Base-by-base conservation (phyloP, 352 stramenopile species). In the Phytophthora crassamura region DNA sequence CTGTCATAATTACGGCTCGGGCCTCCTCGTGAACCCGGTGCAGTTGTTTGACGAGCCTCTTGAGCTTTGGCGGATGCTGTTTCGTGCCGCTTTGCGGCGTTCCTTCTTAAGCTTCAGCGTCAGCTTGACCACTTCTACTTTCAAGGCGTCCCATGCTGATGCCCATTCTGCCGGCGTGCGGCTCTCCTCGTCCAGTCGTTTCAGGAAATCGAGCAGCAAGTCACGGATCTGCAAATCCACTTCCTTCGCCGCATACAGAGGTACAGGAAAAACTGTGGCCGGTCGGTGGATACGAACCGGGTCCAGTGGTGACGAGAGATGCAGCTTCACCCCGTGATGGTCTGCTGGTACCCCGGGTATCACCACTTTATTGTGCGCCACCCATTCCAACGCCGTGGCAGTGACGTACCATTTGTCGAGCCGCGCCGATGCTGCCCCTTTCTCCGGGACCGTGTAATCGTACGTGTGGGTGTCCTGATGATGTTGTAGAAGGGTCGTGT, bases 341-440 rank as follows among this genome's bases (percentile, higher is more conserved):
- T 56, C 48, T 2, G 48, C 34, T 43, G 14, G 18, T 15, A 9
- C 33, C 48, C 20, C n/a, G n/a, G 20, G 4, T 15, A 46, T 7
- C 5, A 56, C 35, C 6, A 20, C 6, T 22, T 89, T 69, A 76
- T 75, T 83, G 34, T 61, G 65, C 58, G 67, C 72, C 35, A 77
- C 65, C 58, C 59, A 81, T 47, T 69, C 68, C 49, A 73, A 79
- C 41, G 22, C 78, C 7, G 61, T 80, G 40, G 82, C 74, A 64
- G 80, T 80, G 59, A 76, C 75, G 60, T 51, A 51, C 45, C 58
- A 77, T 81, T 49, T 25, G 14, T 51, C 45, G 3, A 51, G 12
- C 2, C 45, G 1, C 0, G 45, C 18, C 3, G 45, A 36, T 5
- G 45, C 45, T 15, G 10, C 10, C 18, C 25, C 9, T 2, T 40